Conservation (phyloP, 306 rosid species). For the Geum urbanum region DNA sequence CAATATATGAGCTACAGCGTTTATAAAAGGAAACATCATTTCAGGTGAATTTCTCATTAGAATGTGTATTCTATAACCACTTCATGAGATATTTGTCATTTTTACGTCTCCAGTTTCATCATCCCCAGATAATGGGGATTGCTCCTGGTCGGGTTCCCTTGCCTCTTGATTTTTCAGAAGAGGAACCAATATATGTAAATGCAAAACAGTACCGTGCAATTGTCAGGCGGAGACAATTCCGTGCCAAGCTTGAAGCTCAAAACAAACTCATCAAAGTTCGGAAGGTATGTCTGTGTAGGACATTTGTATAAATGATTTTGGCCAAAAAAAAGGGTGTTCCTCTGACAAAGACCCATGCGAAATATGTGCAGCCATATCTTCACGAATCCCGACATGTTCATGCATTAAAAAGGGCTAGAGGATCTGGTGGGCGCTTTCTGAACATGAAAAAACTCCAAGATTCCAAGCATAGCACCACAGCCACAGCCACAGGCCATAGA, state of each 20-base stretch:
- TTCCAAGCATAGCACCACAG: slow-evolving; percentile 20
- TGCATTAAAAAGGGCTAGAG: slow-evolving; percentile 70
- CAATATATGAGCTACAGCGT: slow-evolving; percentile 3
- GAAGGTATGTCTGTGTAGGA: slow-evolving; percentile 18
- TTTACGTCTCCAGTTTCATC: slow-evolving; percentile 29
- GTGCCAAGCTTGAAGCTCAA: slow-evolving; percentile 42
- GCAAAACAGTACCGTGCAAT: slow-evolving; percentile 37
- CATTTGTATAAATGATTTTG: not conserved
- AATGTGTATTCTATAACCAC: slow-evolving; percentile 16
- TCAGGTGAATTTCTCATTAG: slow-evolving; percentile 8
- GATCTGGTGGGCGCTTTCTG: slow-evolving; percentile 70
- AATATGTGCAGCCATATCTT: slow-evolving; percentile 61
- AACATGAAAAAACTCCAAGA: slow-evolving; percentile 41
- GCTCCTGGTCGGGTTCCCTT: slow-evolving; percentile 46
- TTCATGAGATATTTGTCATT: slow-evolving; percentile 22
- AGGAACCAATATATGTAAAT: slow-evolving; percentile 40
- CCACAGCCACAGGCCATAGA: slow-evolving; percentile 27
- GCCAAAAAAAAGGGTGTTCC: not conserved
- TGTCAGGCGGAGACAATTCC: slow-evolving; percentile 32
- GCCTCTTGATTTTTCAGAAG: slow-evolving; percentile 44
- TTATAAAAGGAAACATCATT: not conserved
- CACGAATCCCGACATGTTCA: slow-evolving; percentile 73
- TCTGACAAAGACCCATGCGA: slow-evolving; percentile 8
- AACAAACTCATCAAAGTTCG: slow-evolving; percentile 30
- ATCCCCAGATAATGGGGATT: slow-evolving; percentile 44